A percentile compares a stretch with the other conserved stretches of the same genome.
Evolutionary conservation across 192 early-diverging fungal genomes (phyloP).

Genomic region (Podila epicladia): DNA sequence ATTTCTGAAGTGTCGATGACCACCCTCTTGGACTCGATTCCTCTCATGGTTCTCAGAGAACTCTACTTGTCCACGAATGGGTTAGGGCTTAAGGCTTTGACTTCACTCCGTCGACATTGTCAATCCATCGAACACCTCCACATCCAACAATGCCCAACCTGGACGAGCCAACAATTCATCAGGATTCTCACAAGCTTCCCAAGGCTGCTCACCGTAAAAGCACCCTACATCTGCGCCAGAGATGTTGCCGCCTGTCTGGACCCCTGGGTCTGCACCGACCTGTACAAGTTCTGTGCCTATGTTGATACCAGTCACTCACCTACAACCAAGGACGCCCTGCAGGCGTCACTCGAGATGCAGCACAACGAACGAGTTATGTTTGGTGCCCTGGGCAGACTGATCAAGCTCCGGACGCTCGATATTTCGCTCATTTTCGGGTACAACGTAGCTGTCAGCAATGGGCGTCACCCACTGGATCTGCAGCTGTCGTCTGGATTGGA

Average conservation of each 20-base stretch:
- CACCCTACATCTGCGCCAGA: too few species aligned
- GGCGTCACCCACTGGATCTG: not conserved
- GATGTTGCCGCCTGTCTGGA: not conserved
- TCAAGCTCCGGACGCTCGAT: too few species aligned
- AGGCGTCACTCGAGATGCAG: too few species aligned
- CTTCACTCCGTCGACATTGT: not conserved
- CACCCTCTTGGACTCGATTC: too few species aligned
- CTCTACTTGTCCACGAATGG: too few species aligned
- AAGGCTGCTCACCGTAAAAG: too few species aligned
- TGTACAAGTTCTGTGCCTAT: not conserved
- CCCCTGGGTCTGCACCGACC: not conserved
- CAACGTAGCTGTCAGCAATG: not conserved
- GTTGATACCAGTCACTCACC: not conserved
- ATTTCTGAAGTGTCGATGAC: too few species aligned
- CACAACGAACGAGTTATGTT: not conserved
- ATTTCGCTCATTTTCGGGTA: not conserved
- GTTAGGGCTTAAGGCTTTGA: too few species aligned
- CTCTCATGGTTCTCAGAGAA: too few species aligned
- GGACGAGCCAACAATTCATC: not conserved
- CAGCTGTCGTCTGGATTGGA: not conserved
- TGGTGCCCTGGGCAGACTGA: not conserved
- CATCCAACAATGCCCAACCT: not conserved
- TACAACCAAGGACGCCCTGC: too few species aligned
- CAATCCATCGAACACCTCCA: not conserved
- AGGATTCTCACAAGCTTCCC: too few species aligned